phyloP scores from a whole-genome alignment of 305 asterid species.

The Solanum chacoense region DNA sequence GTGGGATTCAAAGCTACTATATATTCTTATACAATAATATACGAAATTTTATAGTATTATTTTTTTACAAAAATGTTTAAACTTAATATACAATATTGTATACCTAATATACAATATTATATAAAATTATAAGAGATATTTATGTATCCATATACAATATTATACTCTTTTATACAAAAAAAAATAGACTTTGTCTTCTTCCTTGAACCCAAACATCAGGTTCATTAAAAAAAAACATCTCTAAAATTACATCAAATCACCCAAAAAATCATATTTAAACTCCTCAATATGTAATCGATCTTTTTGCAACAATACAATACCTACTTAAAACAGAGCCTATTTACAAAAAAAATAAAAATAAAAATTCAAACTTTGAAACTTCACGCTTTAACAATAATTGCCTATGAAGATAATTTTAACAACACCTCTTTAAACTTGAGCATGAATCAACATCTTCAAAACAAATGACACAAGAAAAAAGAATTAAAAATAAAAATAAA shows the following conservation, averaged over 20 bases:
- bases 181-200: too few relatives aligned
- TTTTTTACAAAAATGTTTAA: too few relatives aligned
- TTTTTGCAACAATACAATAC: not conserved
- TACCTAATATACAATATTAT: not conserved
- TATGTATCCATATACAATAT: not conserved
- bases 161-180: not conserved
- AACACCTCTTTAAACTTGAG: not conserved
- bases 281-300: not conserved
- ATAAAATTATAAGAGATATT: not conserved
- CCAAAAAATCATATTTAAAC: not conserved
- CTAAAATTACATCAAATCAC: not conserved
- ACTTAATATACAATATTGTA: too few relatives aligned
- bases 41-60: not conserved
- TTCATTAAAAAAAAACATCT: too few relatives aligned
- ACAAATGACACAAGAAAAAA: not conserved
- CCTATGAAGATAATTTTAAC: not conserved
- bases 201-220: too few relatives aligned
- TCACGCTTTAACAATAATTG: not conserved
- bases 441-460: not conserved
- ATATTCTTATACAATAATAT: not conserved
- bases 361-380: not conserved
- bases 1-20: not conserved
- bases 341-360: not conserved
- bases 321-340: not conserved
- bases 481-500: too few relatives aligned